A percentile compares a stretch with the other conserved stretches of the same genome.
These are phyloP conservation scores for Ambrosia trifida DNA, from an alignment of 129 eudicot species.

Conservation along the genomic window DNA sequence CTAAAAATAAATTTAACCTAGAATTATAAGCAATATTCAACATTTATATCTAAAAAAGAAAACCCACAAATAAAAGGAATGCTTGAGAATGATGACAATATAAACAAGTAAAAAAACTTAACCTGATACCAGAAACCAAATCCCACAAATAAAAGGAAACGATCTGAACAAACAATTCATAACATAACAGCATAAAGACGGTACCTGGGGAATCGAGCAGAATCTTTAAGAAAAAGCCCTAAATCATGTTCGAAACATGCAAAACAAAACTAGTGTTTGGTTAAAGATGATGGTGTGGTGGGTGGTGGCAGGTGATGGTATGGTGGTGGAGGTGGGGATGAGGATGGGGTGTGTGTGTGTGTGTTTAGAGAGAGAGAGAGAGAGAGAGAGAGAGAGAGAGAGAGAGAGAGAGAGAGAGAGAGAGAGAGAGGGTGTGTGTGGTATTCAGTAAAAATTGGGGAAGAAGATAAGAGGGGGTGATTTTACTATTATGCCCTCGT, in stretches of 20 bases:
- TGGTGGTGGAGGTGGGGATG: too few species aligned
- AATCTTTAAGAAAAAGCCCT: conserved; percentile 20
- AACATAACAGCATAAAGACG: conserved; percentile 21
- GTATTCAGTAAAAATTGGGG: too few species aligned
- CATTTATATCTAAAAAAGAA: conserved; percentile 1
- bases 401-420: too few species aligned
- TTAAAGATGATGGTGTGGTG: too few species aligned
- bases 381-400: too few species aligned
- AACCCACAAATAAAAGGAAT: too few species aligned
- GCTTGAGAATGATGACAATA: neutral
- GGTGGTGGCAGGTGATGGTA: too few species aligned
- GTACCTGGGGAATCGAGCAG: conserved; percentile 47
- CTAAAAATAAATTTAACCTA: conserved; percentile 15
- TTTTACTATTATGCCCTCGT: too few species aligned
- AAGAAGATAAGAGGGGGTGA: too few species aligned
- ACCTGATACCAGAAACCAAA: conserved; percentile 8
- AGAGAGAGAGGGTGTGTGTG: too few species aligned
- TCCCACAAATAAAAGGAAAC: conserved; percentile 8
- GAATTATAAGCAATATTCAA: neutral
- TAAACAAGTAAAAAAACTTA: neutral
- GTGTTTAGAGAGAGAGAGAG: too few species aligned
- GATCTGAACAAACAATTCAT: conserved; percentile 25
- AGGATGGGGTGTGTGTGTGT: too few species aligned
- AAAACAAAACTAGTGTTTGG: conserved; percentile 54
- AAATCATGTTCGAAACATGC: conserved; percentile 43